Evolutionary conservation across 345 rosid genomes (phyloP).

Genomic region (Moricandia arvensis): DNA sequence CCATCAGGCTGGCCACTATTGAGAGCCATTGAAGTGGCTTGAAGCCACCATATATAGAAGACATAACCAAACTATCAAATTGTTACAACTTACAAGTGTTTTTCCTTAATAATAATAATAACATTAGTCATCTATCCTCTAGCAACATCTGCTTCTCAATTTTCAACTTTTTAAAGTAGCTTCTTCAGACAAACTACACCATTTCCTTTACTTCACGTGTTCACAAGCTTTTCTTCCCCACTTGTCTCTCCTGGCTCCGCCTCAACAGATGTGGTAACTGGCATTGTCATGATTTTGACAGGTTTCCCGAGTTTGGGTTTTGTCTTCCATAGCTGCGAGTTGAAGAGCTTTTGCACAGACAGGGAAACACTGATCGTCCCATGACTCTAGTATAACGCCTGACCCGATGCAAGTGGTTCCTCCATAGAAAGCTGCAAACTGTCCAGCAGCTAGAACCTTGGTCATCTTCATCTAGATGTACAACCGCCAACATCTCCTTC

Average conservation of each 20-base stretch:
- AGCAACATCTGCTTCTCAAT: background rate
- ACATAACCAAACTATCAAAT: constrained; percentile 40
- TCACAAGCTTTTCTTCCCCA: constrained; percentile 28
- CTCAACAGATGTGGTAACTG: constrained; percentile 26
- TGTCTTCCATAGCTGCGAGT: constrained; percentile 70
- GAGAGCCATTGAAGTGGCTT: constrained; percentile 44
- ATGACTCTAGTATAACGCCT: constrained; percentile 79
- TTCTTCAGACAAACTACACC: constrained; percentile 14
- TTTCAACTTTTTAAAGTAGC: background rate
- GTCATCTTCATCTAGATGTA: constrained; percentile 70
- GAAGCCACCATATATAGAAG: constrained; percentile 39
- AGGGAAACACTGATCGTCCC: constrained; percentile 80
- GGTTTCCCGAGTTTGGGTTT: constrained; percentile 79
- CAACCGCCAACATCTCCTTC: constrained; percentile 57
- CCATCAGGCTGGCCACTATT: constrained; percentile 46
- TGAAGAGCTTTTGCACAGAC: constrained; percentile 76
- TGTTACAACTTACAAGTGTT: background rate
- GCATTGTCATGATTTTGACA: constrained; percentile 63
- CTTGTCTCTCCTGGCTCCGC: background rate
- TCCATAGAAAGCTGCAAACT: constrained; percentile 80
- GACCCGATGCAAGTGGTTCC: constrained; percentile 73
- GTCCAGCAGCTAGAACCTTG: constrained; percentile 94
- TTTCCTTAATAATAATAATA: too few relatives aligned
- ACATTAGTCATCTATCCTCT: background rate
- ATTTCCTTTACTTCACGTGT: constrained; percentile 4